phyloP scores from a whole-genome alignment of 2,329 filamentous ascomycete species.

The Pezicula rhizophila region DNA sequence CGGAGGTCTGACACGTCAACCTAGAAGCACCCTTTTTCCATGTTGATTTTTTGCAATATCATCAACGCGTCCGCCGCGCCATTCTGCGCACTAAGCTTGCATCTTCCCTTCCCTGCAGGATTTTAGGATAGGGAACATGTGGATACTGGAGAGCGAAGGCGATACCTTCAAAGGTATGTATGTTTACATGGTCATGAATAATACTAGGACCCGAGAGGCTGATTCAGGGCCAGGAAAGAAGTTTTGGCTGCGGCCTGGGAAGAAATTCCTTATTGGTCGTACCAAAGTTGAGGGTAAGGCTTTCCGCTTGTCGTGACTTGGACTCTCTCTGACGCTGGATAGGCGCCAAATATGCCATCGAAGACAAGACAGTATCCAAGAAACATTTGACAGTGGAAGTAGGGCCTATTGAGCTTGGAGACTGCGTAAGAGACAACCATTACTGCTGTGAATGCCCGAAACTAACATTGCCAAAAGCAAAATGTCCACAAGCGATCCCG shows the following conservation, averaged over 20 bases:
- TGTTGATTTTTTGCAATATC: no score
- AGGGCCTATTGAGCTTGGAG: slow-evolving; percentile 54
- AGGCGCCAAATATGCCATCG: slow-evolving; percentile 65
- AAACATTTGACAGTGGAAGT: slow-evolving; percentile 81
- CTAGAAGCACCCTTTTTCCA: no score
- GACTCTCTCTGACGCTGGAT: slow-evolving; percentile 6
- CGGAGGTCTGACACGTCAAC: no score
- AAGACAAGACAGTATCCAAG: slow-evolving; percentile 78
- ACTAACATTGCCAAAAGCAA: slow-evolving; percentile 12
- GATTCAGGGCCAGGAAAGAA: slow-evolving; percentile 49
- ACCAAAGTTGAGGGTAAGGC: slow-evolving; percentile 58
- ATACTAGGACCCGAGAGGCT: not conserved
- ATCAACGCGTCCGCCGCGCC: no score
- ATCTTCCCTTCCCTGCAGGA: no score
- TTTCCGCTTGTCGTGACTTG: slow-evolving; percentile 3
- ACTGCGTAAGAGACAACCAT: slow-evolving; percentile 52
- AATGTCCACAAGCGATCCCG: slow-evolving; percentile 47
- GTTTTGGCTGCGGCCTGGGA: slow-evolving; percentile 81
- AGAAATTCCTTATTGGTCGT: slow-evolving; percentile 79
- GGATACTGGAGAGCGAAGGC: slow-evolving; percentile 48
- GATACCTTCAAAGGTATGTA: slow-evolving; percentile 43
- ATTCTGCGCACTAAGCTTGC: no score
- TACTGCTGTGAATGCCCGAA: not conserved
- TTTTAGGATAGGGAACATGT: slow-evolving; percentile 31
- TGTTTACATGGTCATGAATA: not conserved